Evolutionary conservation across 2,329 filamentous ascomycete genomes (phyloP).

Genomic region (Polytolypa hystricis): DNA sequence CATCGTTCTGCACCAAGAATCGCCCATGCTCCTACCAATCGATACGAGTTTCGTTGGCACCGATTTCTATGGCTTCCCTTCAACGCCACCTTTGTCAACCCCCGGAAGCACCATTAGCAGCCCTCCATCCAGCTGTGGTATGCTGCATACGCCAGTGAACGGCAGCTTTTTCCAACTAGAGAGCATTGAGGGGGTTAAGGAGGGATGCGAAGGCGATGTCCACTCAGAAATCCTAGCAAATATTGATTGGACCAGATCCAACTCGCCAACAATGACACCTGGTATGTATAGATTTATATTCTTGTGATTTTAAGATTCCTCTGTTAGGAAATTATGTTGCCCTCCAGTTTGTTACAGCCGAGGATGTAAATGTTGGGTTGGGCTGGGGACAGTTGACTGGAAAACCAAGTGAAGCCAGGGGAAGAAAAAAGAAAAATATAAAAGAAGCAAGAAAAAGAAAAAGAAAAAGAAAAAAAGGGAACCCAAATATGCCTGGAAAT

Average conservation of each 20-base stretch:
- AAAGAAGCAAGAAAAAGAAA: neutral
- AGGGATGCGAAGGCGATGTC: conserved; percentile 58
- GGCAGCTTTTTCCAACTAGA: conserved; percentile 65
- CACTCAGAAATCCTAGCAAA: conserved; percentile 61
- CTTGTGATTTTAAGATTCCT: conserved; percentile 4
- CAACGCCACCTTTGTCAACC: conserved; percentile 77
- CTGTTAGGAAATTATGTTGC: conserved; percentile 3
- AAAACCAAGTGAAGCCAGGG: neutral
- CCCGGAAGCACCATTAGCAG: conserved; percentile 78
- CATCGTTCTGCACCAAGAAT: conserved; percentile 51
- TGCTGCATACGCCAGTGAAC: conserved; percentile 73
- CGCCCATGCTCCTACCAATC: conserved; percentile 48
- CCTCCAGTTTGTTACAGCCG: no score
- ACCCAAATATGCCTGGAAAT: neutral
- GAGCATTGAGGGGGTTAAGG: conserved; percentile 56
- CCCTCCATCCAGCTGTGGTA: conserved; percentile 62
- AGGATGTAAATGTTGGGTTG: no score
- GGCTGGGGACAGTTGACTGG: neutral
- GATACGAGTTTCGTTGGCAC: conserved; percentile 61
- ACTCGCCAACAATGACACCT: conserved; percentile 81
- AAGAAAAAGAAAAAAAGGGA: conserved; percentile 9
- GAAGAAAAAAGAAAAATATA: conserved; percentile 2
- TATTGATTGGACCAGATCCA: conserved; percentile 64
- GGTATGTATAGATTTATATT: conserved; percentile 50
- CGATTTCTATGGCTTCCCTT: conserved; percentile 61